Conservation (phyloP, 75 land plant species). For the Pinus tabuliformis region DNA sequence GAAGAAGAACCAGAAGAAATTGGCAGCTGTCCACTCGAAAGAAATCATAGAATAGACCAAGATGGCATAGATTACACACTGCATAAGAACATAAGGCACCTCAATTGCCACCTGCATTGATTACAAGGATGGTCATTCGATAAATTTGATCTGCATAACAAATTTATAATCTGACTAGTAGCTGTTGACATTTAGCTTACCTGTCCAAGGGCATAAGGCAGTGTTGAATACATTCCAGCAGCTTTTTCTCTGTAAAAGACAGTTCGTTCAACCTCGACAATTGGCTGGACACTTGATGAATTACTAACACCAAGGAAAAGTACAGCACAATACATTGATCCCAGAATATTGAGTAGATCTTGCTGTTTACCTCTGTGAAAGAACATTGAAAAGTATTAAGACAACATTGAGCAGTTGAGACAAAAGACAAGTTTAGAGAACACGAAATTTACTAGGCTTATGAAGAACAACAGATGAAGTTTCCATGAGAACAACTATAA, state of each 20-base stretch:
- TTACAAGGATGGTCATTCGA: neutral
- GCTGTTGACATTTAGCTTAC: slow-evolving; percentile 19
- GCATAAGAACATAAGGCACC: slow-evolving; percentile 30
- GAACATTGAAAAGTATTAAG: slow-evolving; percentile 22
- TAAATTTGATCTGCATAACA: neutral
- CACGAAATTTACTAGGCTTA: neutral
- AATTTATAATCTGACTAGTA: too few relatives aligned
- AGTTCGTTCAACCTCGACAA: slow-evolving; percentile 71
- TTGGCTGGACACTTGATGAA: slow-evolving; percentile 67
- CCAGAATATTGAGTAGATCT: slow-evolving; percentile 70
- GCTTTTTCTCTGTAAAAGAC: slow-evolving; percentile 87
- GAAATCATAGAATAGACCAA: slow-evolving; percentile 54
- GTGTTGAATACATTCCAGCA: slow-evolving; percentile 82
- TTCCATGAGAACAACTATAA: neutral
- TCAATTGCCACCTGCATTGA: slow-evolving; percentile 32
- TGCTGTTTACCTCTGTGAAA: slow-evolving; percentile 58
- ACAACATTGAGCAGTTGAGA: neutral
- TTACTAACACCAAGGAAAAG: slow-evolving; percentile 73
- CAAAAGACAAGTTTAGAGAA: neutral
- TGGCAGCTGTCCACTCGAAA: slow-evolving; percentile 80
- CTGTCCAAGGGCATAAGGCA: slow-evolving; percentile 87
- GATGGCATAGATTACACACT: slow-evolving; percentile 17
- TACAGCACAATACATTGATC: slow-evolving; percentile 75
- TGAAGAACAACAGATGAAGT: too few relatives aligned
- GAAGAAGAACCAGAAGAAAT: slow-evolving; percentile 83